A percentile compares a stretch with the other conserved stretches of the same genome.
Evolutionary conservation across 129 eudicot genomes (phyloP).

Genomic region (Lactuca sativa): DNA sequence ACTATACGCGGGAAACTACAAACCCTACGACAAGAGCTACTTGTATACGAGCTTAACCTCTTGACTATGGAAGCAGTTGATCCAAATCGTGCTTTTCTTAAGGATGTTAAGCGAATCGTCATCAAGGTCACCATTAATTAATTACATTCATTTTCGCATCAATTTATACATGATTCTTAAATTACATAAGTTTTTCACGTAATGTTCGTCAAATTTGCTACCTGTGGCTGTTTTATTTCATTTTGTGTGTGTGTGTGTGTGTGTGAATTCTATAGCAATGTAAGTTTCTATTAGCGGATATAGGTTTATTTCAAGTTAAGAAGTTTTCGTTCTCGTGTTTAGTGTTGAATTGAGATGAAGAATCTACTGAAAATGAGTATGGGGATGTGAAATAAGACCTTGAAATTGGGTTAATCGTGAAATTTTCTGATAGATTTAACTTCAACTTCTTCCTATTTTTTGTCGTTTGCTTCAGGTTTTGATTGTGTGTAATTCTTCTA

Average conservation of each 20-base stretch:
- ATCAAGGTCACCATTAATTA: conserved; percentile 35
- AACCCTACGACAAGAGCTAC: background rate
- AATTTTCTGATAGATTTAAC: background rate
- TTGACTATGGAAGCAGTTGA: conserved; percentile 40
- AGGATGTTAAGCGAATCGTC: conserved; percentile 59
- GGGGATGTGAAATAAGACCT: background rate
- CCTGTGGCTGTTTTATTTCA: background rate
- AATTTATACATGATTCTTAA: background rate
- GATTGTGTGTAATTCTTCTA: too few relatives aligned
- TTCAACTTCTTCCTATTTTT: too few relatives aligned
- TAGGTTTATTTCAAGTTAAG: too few relatives aligned
- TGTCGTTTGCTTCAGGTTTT: too few relatives aligned
- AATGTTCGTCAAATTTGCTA: background rate
- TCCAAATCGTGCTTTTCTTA: conserved; percentile 52
- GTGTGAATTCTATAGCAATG: background rate
- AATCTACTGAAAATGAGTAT: background rate
- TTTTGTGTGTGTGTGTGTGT: too few relatives aligned
- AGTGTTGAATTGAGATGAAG: background rate
- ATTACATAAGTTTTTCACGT: background rate
- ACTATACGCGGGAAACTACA: background rate
- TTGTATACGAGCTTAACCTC: background rate
- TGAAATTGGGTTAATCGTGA: background rate
- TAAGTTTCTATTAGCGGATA: background rate
- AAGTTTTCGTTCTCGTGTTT: background rate
- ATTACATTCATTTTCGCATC: background rate